Percentiles rank a stretch among this genome's conserved stretches.
These are phyloP conservation scores for Pneumocystis canis DNA, from an alignment of 1,139 yeast species.

Conservation along the genomic window DNA sequence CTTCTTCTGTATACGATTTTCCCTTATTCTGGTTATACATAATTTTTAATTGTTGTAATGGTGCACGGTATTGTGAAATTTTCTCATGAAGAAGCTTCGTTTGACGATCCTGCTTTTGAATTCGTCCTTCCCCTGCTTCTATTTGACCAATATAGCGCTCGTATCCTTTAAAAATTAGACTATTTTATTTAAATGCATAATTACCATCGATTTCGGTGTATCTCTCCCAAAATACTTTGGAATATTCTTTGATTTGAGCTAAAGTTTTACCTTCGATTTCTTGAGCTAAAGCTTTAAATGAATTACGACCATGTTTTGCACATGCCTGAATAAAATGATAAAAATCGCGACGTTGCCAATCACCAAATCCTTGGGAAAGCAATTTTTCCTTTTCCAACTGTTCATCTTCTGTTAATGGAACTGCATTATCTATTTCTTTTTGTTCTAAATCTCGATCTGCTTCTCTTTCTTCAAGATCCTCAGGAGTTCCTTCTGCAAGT, in stretches of 20 bases:
- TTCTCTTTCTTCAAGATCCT: conserved; percentile 24
- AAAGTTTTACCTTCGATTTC: conserved; percentile 50
- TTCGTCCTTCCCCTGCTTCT: conserved; percentile 73
- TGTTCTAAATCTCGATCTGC: conserved; percentile 50
- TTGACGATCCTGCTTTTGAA: conserved; percentile 49
- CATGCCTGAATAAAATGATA: conserved; percentile 68
- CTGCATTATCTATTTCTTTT: conserved; percentile 50
- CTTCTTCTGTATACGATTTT: conserved; percentile 65
- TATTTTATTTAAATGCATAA: not conserved
- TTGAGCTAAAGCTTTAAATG: conserved; percentile 44
- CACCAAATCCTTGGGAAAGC: conserved; percentile 51
- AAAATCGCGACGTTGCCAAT: conserved; percentile 83
- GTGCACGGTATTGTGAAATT: conserved; percentile 48
- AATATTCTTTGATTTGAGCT: conserved; percentile 56
- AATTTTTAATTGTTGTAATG: conserved; percentile 59
- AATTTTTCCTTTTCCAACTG: conserved; percentile 44
- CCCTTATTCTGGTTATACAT: conserved; percentile 76
- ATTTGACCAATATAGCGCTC: conserved; percentile 77
- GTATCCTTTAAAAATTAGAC: conserved; percentile 21
- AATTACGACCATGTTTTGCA: conserved; percentile 64
- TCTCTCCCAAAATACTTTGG: conserved; percentile 60
- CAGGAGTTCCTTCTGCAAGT: conserved; percentile 32
- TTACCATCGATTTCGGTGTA: conserved; percentile 58
- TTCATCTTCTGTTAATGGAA: conserved; percentile 67
- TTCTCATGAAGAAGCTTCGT: conserved; percentile 50